These are phyloP conservation scores for Macrophomina pseudophaseolina DNA, from an alignment of 2,329 filamentous ascomycete genomes.

Conservation along the genomic window DNA sequence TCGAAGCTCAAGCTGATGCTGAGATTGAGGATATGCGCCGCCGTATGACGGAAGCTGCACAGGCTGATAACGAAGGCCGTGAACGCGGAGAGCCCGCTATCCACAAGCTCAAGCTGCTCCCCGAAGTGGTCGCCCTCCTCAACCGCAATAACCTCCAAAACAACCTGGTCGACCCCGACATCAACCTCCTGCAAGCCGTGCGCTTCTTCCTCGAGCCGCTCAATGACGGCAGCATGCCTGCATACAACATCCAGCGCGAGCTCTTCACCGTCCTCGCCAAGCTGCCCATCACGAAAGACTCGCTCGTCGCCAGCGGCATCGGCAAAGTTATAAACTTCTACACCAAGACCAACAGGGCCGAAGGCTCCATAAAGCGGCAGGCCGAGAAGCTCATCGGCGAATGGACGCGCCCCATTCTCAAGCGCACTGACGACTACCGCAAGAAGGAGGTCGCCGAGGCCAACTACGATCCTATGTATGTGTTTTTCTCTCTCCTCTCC, in stretches of 20 bases:
- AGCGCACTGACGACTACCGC: constrained; percentile 92
- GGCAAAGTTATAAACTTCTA: constrained; percentile 98
- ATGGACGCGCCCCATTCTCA: constrained; percentile 93
- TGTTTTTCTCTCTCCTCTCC: constrained; percentile 11
- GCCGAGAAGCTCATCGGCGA: constrained; percentile 91
- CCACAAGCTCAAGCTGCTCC: constrained; percentile 91
- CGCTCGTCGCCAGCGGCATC: constrained; percentile 86
- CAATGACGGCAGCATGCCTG: constrained; percentile 89
- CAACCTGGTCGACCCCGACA: constrained; percentile 89
- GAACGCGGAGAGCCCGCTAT: constrained; percentile 79
- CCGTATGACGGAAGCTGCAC: constrained; percentile 88
- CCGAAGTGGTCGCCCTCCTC: constrained; percentile 84
- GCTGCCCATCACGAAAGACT: constrained; percentile 89
- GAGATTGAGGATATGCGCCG: constrained; percentile 87
- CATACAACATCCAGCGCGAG: constrained; percentile 97
- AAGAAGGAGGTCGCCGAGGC: constrained; percentile 73
- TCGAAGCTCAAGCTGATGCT: constrained; percentile 88
- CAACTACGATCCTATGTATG: constrained; percentile 63
- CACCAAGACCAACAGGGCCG: constrained; percentile 89
- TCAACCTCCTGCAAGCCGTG: constrained; percentile 91
- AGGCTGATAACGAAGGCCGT: constrained; percentile 83
- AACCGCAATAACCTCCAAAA: constrained; percentile 87
- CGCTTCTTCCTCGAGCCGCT: constrained; percentile 97
- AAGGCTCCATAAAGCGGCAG: constrained; percentile 87
- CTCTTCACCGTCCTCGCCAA: constrained; percentile 80